These are phyloP conservation scores for Vitis rupestris DNA, from an alignment of 164 flowering plant species.

Conservation along the genomic window DNA sequence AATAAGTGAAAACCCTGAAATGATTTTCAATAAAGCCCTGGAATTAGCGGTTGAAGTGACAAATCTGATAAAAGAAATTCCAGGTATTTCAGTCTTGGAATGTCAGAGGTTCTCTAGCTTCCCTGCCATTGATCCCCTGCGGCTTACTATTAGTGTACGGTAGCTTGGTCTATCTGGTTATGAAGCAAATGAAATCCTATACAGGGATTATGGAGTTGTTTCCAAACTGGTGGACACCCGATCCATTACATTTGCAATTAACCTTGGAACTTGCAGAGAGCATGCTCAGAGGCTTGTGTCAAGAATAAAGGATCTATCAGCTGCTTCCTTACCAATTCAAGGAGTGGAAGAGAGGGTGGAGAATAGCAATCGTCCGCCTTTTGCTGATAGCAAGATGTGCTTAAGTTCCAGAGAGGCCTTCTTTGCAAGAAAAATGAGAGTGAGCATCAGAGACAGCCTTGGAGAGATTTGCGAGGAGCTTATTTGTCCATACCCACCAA, in stretches of 20 bases:
- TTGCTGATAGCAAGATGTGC: slow-evolving; percentile 32
- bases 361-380: slow-evolving; percentile 21
- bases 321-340: not conserved
- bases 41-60: slow-evolving; percentile 27
- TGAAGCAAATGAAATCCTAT: slow-evolving; percentile 35
- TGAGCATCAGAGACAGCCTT: slow-evolving; percentile 29
- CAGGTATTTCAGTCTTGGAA: slow-evolving; percentile 27
- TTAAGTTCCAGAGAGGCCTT: slow-evolving; percentile 82
- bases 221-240: slow-evolving; percentile 34
- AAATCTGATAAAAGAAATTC: slow-evolving; percentile 14
- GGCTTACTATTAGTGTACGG: slow-evolving; percentile 33
- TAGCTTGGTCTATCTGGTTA: slow-evolving; percentile 38
- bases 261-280: slow-evolving; percentile 35
- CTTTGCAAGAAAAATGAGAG: slow-evolving; percentile 52
- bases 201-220: slow-evolving; percentile 21
- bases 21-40: slow-evolving; percentile 25
- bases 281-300: slow-evolving; percentile 29
- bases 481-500: slow-evolving; percentile 67
- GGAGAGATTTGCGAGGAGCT: slow-evolving; percentile 58
- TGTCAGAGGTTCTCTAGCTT: slow-evolving; percentile 18
- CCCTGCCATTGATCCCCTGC: slow-evolving; percentile 32
- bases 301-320: slow-evolving; percentile 21
- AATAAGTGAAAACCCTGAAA: slow-evolving; percentile 24
- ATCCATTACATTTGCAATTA: slow-evolving; percentile 33
- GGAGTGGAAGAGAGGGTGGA: slow-evolving; percentile 4